These are phyloP conservation scores for Rubroboletus pulcherrimus DNA, from an alignment of 768 basidiomycete species.

Conservation along the genomic window DNA sequence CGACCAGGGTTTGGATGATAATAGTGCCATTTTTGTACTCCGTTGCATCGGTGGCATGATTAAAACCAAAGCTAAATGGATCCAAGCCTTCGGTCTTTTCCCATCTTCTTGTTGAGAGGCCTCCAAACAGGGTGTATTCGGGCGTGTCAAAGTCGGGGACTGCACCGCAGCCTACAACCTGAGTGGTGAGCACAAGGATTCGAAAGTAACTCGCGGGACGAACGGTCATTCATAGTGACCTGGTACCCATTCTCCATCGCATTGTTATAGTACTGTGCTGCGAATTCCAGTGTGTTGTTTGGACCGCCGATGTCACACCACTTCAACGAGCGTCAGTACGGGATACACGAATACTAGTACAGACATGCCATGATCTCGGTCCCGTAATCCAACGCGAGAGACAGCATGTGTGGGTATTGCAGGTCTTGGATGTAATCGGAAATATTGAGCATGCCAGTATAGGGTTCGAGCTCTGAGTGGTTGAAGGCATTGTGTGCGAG, in stretches of 20 bases:
- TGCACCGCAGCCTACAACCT: constrained; percentile 40
- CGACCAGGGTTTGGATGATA: constrained; percentile 49
- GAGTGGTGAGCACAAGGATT: neutral
- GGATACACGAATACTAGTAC: neutral
- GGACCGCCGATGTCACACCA: constrained; percentile 60
- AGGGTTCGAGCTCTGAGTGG: constrained; percentile 45
- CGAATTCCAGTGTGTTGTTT: constrained; percentile 43
- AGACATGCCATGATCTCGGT: constrained; percentile 51
- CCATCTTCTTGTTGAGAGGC: constrained; percentile 47
- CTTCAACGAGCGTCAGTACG: constrained; percentile 22
- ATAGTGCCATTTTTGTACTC: constrained; percentile 48
- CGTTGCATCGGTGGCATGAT: constrained; percentile 38
- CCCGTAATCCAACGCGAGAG: constrained; percentile 43
- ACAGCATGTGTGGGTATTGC: constrained; percentile 50
- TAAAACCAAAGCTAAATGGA: constrained; percentile 48
- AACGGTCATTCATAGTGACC: constrained; percentile 45
- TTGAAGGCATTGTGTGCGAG: constrained; percentile 52
- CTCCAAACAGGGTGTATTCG: constrained; percentile 47
- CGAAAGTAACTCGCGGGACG: constrained; percentile 4
- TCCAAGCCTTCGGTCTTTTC: constrained; percentile 60
- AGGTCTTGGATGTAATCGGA: constrained; percentile 50
- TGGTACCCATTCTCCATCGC: constrained; percentile 41
- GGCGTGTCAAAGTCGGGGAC: constrained; percentile 55
- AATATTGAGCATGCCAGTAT: constrained; percentile 49
- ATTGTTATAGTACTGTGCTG: constrained; percentile 43